Evolutionary conservation across 176 grass and related monocot genomes (phyloP).

Genomic region (Themeda triandra): DNA sequence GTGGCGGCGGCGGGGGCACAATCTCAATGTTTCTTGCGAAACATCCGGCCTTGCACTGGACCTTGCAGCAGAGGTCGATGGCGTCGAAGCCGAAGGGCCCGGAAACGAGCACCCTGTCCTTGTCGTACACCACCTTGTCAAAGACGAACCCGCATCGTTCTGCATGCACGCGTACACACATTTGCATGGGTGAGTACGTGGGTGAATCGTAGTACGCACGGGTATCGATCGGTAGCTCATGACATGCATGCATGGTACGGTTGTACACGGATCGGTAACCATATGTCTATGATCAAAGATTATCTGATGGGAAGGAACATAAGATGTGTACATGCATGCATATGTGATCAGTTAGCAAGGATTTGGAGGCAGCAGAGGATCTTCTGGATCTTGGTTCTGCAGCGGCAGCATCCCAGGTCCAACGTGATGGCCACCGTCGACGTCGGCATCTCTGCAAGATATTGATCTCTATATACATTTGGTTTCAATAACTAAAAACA

Average conservation of each 20-base stretch:
- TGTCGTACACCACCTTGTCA: conserved; percentile 54
- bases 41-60: conserved; percentile 64
- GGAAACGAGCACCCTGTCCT: conserved; percentile 50
- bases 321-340: neutral
- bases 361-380: neutral
- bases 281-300: too few relatives aligned
- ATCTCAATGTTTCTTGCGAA: conserved; percentile 22
- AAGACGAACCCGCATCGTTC: conserved; percentile 38
- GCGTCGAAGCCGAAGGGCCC: conserved; percentile 66
- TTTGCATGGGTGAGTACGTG: too few relatives aligned
- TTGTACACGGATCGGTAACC: too few relatives aligned
- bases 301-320: neutral
- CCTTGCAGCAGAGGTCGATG: conserved; percentile 40
- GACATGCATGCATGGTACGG: too few relatives aligned
- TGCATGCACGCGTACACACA: neutral
- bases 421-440: neutral
- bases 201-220: too few relatives aligned
- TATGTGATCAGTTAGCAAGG: neutral
- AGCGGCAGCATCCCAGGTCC: neutral
- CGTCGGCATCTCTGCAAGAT: neutral
- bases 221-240: too few relatives aligned
- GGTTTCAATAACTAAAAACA: neutral
- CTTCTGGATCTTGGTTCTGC: neutral
- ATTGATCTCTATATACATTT: neutral
- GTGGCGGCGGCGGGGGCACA: neutral